phyloP scores from a whole-genome alignment of 805 yeast genomes.

The Suhomyces emberorum region DNA sequence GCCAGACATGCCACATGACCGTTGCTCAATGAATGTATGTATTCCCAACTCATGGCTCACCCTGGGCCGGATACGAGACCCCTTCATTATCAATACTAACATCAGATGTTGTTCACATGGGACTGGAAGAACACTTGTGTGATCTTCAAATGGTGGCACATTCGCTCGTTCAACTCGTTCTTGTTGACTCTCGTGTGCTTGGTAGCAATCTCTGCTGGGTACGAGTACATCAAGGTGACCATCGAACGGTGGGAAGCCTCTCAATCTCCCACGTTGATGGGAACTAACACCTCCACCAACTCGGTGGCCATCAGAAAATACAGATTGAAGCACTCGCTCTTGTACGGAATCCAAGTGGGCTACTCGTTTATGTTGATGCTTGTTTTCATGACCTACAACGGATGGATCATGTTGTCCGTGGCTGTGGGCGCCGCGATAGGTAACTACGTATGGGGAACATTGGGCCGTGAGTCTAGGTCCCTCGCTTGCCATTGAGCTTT shows the following conservation, averaged over 20 bases:
- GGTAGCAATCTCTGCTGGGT: conserved; percentile 48
- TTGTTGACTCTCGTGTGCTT: conserved; percentile 50
- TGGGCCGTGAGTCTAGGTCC: conserved; percentile 13
- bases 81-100: conserved; percentile 4
- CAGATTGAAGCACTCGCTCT: conserved; percentile 34
- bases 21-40: conserved; percentile 55
- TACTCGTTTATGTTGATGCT: conserved; percentile 74
- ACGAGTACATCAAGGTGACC: conserved; percentile 51
- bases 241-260: conserved; percentile 27
- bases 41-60: not conserved
- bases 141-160: conserved; percentile 78
- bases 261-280: conserved; percentile 5
- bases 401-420: conserved; percentile 78
- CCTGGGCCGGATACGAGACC: no score
- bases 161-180: conserved; percentile 50
- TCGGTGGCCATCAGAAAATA: conserved; percentile 10
- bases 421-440: conserved; percentile 72
- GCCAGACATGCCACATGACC: conserved; percentile 22
- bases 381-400: conserved; percentile 82
- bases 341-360: conserved; percentile 65
- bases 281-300: conserved; percentile 7
- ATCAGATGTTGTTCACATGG: conserved; percentile 74
- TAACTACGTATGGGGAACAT: conserved; percentile 53
- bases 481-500: conserved; percentile 40
- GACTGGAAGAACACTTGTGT: conserved; percentile 70